Percentiles rank a stretch among this genome's conserved stretches.
Conservation (phyloP, 208 protist genomes). For the Leishmania braziliensis region DNA sequence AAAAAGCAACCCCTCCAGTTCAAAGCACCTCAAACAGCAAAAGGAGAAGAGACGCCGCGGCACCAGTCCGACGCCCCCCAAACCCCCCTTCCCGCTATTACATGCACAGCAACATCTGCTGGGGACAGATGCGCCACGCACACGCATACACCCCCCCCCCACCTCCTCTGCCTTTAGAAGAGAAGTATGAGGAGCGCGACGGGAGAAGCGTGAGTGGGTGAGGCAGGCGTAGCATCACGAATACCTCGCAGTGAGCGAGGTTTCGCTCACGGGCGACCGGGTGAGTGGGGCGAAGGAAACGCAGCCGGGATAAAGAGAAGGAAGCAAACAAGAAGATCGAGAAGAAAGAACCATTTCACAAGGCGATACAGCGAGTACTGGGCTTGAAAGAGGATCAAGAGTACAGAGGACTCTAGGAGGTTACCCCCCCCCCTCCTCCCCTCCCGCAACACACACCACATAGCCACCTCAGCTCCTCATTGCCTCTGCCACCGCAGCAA, state of each 20-base stretch:
- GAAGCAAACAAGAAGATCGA: neutral
- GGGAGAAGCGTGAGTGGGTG: neutral
- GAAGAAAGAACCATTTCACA: neutral
- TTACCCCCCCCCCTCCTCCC: too few relatives aligned
- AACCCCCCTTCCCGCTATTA: neutral
- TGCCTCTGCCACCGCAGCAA: slow-evolving; percentile 37
- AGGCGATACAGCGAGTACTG: neutral
- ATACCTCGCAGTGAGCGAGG: neutral
- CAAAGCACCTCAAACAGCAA: neutral
- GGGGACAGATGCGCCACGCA: neutral
- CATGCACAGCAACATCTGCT: neutral
- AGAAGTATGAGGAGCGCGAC: neutral
- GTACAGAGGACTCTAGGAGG: too few relatives aligned
- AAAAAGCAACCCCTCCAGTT: too few relatives aligned
- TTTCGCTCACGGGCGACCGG: neutral
- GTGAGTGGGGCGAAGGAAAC: neutral
- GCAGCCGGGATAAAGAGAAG: neutral
- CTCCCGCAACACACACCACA: neutral
- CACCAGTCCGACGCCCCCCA: neutral
- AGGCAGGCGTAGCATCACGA: neutral
- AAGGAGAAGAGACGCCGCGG: neutral
- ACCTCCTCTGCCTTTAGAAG: neutral
- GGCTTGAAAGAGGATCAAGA: neutral
- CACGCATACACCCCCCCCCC: neutral
- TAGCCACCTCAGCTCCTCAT: slow-evolving; percentile 19